A percentile compares a stretch with the other conserved stretches of the same genome.
Conservation (phyloP, 805 yeast species). For the Lachancea nothofagi region DNA sequence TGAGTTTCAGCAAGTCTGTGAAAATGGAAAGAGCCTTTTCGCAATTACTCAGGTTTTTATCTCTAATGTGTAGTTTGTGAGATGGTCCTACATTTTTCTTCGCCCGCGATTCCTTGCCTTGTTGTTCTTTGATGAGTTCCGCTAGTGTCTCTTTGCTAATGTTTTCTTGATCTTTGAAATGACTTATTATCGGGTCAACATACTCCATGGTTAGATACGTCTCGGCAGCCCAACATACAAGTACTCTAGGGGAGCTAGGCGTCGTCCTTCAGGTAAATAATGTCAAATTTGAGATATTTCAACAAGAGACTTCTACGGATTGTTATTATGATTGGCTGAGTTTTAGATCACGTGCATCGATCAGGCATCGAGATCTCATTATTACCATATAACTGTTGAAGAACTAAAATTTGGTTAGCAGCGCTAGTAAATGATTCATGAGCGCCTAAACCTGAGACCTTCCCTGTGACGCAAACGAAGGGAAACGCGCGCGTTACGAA, state of each 20-base stretch:
- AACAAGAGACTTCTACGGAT: too few relatives aligned
- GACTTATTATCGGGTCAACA: constrained; percentile 13
- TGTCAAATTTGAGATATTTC: too few relatives aligned
- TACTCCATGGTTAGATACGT: constrained; percentile 7
- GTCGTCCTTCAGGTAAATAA: background rate
- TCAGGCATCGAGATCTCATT: too few relatives aligned
- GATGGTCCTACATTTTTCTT: background rate
- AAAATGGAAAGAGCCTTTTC: constrained; percentile 24
- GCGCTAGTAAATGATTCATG: too few relatives aligned
- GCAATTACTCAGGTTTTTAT: constrained; percentile 22
- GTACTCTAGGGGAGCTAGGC: background rate
- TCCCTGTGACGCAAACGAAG: too few relatives aligned
- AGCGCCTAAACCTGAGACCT: too few relatives aligned
- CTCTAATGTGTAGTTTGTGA: constrained; percentile 5
- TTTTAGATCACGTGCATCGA: too few relatives aligned
- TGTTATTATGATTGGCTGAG: too few relatives aligned
- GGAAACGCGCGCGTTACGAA: too few relatives aligned
- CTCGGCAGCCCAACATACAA: constrained; percentile 1
- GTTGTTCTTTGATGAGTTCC: constrained; percentile 11
- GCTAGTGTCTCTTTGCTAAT: constrained; percentile 8
- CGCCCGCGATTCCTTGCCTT: background rate
- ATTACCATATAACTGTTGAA: too few relatives aligned
- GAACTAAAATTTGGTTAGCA: too few relatives aligned
- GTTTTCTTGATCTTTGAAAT: constrained; percentile 9
- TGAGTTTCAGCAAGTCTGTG: constrained; percentile 25